Percentiles rank a stretch among this genome's conserved stretches.
These are phyloP conservation scores for Fusarium tupiense DNA, from an alignment of 2,329 filamentous ascomycete genomes.

Conservation along the genomic window DNA sequence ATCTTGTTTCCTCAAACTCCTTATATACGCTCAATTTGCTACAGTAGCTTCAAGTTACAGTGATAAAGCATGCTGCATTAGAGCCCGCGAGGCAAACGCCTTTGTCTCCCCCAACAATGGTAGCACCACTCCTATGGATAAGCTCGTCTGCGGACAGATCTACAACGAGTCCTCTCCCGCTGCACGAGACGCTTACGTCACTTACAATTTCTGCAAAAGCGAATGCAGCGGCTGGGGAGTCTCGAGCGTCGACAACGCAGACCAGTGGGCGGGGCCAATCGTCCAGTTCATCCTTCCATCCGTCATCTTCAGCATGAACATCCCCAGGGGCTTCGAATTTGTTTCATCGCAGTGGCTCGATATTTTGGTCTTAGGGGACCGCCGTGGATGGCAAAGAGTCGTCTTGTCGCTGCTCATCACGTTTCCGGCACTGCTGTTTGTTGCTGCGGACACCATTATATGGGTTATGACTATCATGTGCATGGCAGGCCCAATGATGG, in stretches of 20 bases:
- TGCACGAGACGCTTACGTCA: neutral
- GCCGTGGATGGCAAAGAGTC: neutral
- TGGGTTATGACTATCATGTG: neutral
- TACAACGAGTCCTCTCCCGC: neutral
- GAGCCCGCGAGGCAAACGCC: neutral
- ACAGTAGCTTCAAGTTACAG: neutral
- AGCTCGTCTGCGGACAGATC: neutral
- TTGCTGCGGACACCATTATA: neutral
- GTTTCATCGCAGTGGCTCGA: neutral
- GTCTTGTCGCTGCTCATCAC: neutral
- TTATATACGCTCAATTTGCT: neutral
- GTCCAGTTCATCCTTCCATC: neutral
- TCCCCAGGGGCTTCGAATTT: neutral
- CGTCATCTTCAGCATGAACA: neutral
- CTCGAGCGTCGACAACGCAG: neutral
- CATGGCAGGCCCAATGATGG: neutral
- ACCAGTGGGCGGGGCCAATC: neutral
- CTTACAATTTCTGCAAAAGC: neutral
- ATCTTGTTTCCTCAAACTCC: accelerated
- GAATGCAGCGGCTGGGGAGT: neutral
- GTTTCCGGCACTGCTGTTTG: neutral
- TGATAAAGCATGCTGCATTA: neutral
- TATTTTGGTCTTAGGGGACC: neutral
- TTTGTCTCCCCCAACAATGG: neutral
- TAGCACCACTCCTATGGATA: neutral